Evolutionary conservation across 2,329 filamentous ascomycete genomes (phyloP).

Genomic region (Colletotrichum gloeosporioides): DNA sequence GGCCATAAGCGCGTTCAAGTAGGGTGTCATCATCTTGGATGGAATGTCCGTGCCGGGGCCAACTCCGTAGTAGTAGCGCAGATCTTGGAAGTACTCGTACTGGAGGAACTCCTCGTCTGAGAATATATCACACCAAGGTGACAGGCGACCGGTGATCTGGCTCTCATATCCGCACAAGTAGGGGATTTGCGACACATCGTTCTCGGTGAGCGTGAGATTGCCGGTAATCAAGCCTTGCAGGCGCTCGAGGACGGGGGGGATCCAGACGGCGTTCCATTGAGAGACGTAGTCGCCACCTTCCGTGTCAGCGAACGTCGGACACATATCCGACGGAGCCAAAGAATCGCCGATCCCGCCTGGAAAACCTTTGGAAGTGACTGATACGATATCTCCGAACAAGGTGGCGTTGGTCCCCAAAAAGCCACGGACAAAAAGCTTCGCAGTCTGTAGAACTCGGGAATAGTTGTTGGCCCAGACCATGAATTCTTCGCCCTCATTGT

Average conservation of each 20-base stretch:
- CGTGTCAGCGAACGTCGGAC: constrained; percentile 62
- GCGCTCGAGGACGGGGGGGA: constrained; percentile 58
- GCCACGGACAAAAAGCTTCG: constrained; percentile 64
- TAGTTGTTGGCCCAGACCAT: constrained; percentile 72
- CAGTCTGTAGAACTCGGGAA: constrained; percentile 66
- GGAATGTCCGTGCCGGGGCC: constrained; percentile 62
- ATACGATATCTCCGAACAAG: constrained; percentile 59
- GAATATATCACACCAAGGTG: constrained; percentile 68
- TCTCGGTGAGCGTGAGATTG: constrained; percentile 56
- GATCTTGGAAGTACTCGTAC: constrained; percentile 72
- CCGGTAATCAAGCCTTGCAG: constrained; percentile 60
- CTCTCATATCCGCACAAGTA: constrained; percentile 77
- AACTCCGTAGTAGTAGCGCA: constrained; percentile 71
- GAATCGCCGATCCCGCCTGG: constrained; percentile 63
- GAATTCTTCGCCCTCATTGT: constrained; percentile 54
- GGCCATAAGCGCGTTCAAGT: constrained; percentile 57
- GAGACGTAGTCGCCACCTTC: constrained; percentile 51
- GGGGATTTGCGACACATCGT: constrained; percentile 63
- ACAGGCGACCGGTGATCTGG: constrained; percentile 66
- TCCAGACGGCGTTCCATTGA: constrained; percentile 55
- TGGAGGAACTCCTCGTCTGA: constrained; percentile 64
- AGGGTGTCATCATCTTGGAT: constrained; percentile 65
- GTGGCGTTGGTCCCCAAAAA: constrained; percentile 63
- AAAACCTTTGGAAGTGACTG: constrained; percentile 61
- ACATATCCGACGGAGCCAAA: constrained; percentile 67